Percentiles rank a stretch among this genome's conserved stretches.
phyloP scores from a whole-genome alignment of 768 basidiomycete genomes.

The Ramaria sp. region DNA sequence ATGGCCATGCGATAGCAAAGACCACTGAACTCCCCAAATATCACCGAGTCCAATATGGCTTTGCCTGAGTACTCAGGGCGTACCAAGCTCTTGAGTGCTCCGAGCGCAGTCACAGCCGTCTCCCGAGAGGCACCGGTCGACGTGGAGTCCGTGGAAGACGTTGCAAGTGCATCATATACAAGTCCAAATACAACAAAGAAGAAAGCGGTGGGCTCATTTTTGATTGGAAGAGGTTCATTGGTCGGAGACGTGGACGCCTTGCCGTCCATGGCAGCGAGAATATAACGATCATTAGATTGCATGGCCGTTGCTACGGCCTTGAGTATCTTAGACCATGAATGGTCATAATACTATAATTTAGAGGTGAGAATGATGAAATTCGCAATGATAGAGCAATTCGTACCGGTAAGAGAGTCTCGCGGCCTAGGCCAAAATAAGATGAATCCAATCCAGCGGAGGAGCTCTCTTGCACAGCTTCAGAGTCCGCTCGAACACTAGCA shows the following conservation, averaged over 20 bases:
- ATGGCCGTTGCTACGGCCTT: constrained; percentile 79
- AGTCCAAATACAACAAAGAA: constrained; percentile 90
- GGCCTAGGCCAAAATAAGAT: constrained; percentile 78
- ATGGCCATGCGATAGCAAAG: constrained; percentile 85
- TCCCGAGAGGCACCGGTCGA: constrained; percentile 30
- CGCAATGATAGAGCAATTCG: constrained; percentile 17
- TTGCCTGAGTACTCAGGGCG: constrained; percentile 70
- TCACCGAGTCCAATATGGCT: constrained; percentile 66
- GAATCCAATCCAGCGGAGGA: constrained; percentile 68
- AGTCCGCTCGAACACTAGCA: constrained; percentile 81
- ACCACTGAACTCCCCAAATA: constrained; percentile 85
- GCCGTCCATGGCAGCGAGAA: constrained; percentile 78
- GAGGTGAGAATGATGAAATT: neutral
- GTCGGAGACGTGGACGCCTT: constrained; percentile 28
- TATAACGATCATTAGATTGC: constrained; percentile 52
- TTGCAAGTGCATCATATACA: constrained; percentile 79
- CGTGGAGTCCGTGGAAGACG: constrained; percentile 51
- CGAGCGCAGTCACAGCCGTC: constrained; percentile 49
- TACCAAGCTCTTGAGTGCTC: constrained; percentile 73
- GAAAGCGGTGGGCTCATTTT: constrained; percentile 60
- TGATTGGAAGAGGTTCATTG: constrained; percentile 12
- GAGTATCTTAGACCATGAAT: constrained; percentile 73
- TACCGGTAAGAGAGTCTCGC: constrained; percentile 86
- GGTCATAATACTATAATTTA: constrained; percentile 65
- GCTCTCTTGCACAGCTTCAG: constrained; percentile 71